Percentiles rank a stretch among this genome's conserved stretches.
These are phyloP conservation scores for Aspergillus asperescens DNA, from an alignment of 495 filamentous ascomycete genomes.

Conservation along the genomic window DNA sequence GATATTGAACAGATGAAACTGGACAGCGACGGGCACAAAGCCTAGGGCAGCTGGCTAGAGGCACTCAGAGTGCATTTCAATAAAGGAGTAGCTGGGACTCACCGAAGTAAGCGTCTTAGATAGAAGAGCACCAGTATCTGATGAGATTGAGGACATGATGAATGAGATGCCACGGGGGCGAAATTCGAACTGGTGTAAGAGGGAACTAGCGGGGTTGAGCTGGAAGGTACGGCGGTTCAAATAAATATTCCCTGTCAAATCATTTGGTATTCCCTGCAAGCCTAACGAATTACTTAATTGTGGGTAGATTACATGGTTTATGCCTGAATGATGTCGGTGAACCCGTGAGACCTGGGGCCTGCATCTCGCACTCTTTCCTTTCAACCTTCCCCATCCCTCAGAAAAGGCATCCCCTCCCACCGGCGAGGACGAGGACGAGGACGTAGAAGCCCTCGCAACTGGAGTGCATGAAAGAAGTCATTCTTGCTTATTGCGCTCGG, in stretches of 20 bases:
- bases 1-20: slow-evolving; percentile 31
- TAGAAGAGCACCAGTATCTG: background rate
- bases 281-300: no score
- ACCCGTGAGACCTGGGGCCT: no score
- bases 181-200: background rate
- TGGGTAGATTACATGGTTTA: no score
- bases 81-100: background rate
- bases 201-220: no score
- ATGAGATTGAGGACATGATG: background rate
- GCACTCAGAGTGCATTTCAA: background rate
- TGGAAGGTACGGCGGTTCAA: no score
- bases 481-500: slow-evolving; percentile 34
- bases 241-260: no score
- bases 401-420: background rate
- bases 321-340: no score
- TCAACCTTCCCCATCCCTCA: background rate
- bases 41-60: slow-evolving; percentile 21
- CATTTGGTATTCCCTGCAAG: no score
- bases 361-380: background rate
- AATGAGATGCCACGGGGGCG: background rate
- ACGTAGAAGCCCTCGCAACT: slow-evolving; percentile 25
- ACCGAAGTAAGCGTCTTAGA: background rate
- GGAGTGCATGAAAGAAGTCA: slow-evolving; percentile 27
- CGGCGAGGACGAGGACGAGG: slow-evolving; percentile 7
- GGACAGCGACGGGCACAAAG: slow-evolving; percentile 35